phyloP scores from a whole-genome alignment of 257 asterid genomes.

The Misopates orontium region DNA sequence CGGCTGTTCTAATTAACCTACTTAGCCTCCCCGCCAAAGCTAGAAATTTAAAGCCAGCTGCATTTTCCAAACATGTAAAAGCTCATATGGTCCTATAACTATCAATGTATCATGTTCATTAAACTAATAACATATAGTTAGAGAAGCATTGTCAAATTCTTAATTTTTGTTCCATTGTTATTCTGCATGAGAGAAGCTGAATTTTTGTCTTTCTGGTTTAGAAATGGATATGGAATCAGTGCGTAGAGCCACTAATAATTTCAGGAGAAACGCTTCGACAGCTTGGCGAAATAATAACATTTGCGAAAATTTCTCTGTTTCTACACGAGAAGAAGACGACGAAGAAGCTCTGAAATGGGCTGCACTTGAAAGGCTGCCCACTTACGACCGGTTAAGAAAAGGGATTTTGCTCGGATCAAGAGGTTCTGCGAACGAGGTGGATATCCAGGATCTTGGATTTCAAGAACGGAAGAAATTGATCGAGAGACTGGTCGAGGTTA shows the following conservation, averaged over 20 bases:
- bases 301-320: conserved; percentile 37
- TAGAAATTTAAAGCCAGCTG: no score
- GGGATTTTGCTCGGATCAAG: conserved; percentile 59
- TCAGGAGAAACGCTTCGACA: conserved; percentile 28
- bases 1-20: no score
- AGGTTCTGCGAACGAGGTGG: conserved; percentile 54
- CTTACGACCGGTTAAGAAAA: conserved; percentile 63
- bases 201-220: no score
- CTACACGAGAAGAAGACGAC: conserved; percentile 58
- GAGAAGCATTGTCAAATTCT: no score
- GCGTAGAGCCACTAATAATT: conserved; percentile 21
- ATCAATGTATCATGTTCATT: no score
- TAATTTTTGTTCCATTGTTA: no score
- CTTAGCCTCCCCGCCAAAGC: no score
- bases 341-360: conserved; percentile 80
- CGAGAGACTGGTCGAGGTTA: conserved; percentile 49
- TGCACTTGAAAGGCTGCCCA: conserved; percentile 63
- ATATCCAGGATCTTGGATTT: conserved; percentile 46
- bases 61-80: no score
- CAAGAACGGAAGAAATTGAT: conserved; percentile 45
- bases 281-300: conserved; percentile 19
- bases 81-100: no score
- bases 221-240: conserved; percentile 17
- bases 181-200: no score
- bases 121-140: no score